phyloP scores from a whole-genome alignment of 108 stramenopile species.

The Cyclostephanos invisitatus region DNA sequence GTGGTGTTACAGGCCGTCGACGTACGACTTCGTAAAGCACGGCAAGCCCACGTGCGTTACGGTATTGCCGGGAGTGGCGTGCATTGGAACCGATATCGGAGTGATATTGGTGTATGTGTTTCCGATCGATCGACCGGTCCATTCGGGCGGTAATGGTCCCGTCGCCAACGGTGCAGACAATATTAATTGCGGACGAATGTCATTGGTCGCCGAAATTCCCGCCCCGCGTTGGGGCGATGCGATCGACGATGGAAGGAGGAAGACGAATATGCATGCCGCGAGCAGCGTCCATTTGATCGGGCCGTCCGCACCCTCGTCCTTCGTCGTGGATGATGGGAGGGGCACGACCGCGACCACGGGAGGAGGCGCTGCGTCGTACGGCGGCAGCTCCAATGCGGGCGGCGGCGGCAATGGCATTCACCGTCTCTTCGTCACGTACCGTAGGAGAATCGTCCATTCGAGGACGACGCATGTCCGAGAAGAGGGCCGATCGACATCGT shows the following conservation, averaged over 20 bases:
- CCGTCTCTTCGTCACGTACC: constrained; percentile 45
- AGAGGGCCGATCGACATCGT: not conserved
- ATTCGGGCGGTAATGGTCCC: constrained; percentile 10
- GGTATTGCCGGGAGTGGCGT: constrained; percentile 70
- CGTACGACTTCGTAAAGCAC: constrained; percentile 53
- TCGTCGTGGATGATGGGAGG: not conserved
- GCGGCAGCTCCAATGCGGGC: not conserved
- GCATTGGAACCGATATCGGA: constrained; percentile 80
- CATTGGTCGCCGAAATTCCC: constrained; percentile 65
- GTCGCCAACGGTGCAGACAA: constrained; percentile 10
- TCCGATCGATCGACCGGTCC: constrained; percentile 15
- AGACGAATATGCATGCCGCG: constrained; percentile 17
- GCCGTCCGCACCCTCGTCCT: not conserved
- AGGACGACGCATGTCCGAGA: not conserved
- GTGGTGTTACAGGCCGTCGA: constrained; percentile 35
- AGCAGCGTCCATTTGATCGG: constrained; percentile 39
- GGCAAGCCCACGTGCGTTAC: constrained; percentile 63
- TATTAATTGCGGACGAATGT: constrained; percentile 14
- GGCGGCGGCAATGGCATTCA: constrained; percentile 14
- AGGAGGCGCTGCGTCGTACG: not conserved
- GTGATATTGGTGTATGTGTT: constrained; percentile 68
- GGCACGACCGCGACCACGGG: not conserved
- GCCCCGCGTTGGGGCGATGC: constrained; percentile 53
- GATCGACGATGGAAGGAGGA: constrained; percentile 28
- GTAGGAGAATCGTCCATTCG: constrained; percentile 16